Conservation (phyloP, 2,329 filamentous ascomycete genomes). For the Pseudogymnoascus sp. region DNA sequence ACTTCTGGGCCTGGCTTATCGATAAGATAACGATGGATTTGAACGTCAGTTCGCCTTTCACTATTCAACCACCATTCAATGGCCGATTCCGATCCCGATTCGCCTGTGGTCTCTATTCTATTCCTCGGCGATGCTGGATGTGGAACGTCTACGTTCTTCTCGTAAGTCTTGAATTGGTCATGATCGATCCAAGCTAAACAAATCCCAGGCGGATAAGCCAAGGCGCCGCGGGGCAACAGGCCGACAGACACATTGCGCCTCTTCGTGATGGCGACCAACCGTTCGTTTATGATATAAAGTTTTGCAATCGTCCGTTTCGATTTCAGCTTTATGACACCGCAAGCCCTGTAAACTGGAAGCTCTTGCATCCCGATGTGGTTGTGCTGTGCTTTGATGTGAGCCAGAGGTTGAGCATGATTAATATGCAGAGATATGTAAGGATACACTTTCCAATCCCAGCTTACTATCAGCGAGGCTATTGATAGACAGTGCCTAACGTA, state of each 20-base stretch:
- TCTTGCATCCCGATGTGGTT: constrained; percentile 52
- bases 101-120: constrained; percentile 46
- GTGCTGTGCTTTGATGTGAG: constrained; percentile 58
- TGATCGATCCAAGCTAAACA: neutral
- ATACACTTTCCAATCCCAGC: neutral
- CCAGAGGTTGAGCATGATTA: constrained; percentile 51
- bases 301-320: constrained; percentile 41
- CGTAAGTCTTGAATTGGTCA: constrained; percentile 39
- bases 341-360: constrained; percentile 52
- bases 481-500: neutral
- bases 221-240: constrained; percentile 35
- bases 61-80: constrained; percentile 9
- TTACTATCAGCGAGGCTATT: neutral
- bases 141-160: constrained; percentile 57
- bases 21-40: constrained; percentile 6
- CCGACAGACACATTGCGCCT: constrained; percentile 40
- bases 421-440: constrained; percentile 50
- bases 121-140: constrained; percentile 54
- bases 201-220: constrained; percentile 45
- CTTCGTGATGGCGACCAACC: constrained; percentile 56
- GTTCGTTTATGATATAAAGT: constrained; percentile 50
- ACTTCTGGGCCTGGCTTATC: neutral
- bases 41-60: constrained; percentile 27
- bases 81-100: constrained; percentile 29
- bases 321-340: constrained; percentile 57